Conservation (phyloP, 2,329 filamentous ascomycete species). For the Ambrosiella beaveri region DNA sequence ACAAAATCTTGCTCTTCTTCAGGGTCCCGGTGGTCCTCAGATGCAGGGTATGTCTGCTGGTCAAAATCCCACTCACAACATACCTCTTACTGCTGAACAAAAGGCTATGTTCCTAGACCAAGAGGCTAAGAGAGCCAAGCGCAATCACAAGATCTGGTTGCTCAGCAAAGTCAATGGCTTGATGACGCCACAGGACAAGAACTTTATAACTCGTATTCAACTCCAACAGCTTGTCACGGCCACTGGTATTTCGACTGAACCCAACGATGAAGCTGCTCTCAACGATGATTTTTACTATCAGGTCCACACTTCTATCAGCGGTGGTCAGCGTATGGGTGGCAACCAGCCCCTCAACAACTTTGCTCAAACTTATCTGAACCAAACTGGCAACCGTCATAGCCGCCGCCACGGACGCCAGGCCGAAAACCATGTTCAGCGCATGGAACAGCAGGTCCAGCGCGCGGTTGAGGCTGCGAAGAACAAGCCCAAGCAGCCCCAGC, state of each 20-base stretch:
- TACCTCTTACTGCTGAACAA: slow-evolving; percentile 68
- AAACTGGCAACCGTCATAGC: slow-evolving; percentile 70
- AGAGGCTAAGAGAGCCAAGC: slow-evolving; percentile 86
- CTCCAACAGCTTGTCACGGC: slow-evolving; percentile 89
- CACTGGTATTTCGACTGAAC: slow-evolving; percentile 70
- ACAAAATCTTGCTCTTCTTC: slow-evolving; percentile 20
- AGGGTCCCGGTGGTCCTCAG: slow-evolving; percentile 15
- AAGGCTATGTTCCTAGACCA: slow-evolving; percentile 70
- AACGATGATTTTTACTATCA: slow-evolving; percentile 98
- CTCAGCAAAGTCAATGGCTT: slow-evolving; percentile 87
- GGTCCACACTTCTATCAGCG: slow-evolving; percentile 86
- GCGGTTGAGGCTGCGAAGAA: slow-evolving; percentile 95
- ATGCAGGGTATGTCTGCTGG: slow-evolving; percentile 1
- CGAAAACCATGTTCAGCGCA: slow-evolving; percentile 94
- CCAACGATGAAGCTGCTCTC: slow-evolving; percentile 62
- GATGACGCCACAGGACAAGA: slow-evolving; percentile 99
- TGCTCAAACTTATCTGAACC: slow-evolving; percentile 92
- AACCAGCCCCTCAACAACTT: slow-evolving; percentile 90
- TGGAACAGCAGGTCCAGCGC: slow-evolving; percentile 97
- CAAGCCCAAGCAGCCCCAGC: slow-evolving; percentile 91
- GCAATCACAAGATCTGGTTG: slow-evolving; percentile 94
- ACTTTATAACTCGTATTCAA: slow-evolving; percentile 96
- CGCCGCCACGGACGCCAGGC: slow-evolving; percentile 64
- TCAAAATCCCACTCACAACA: slow-evolving; percentile 24
- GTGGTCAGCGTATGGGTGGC: slow-evolving; percentile 74